Evolutionary conservation across 805 yeast species (phyloP).

Genomic region (Komagataella populi): DNA sequence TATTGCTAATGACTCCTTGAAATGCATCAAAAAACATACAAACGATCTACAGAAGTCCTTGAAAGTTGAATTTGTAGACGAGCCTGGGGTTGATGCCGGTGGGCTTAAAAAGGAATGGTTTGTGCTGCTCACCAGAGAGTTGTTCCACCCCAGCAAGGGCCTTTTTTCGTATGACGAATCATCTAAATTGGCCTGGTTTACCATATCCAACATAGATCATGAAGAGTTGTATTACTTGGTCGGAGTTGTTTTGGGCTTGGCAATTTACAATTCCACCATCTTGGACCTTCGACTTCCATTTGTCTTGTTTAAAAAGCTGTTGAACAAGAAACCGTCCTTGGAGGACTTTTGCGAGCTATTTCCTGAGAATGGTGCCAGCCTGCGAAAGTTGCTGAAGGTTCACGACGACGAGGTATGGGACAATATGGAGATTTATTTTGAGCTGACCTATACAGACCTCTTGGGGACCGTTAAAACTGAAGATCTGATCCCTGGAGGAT

Average conservation of each 20-base stretch:
- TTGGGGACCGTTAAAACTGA: conserved; percentile 27
- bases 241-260: conserved; percentile 82
- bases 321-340: conserved; percentile 38
- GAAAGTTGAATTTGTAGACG: conserved; percentile 69
- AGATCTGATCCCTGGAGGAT: conserved; percentile 50
- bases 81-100: conserved; percentile 93
- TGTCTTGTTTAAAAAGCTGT: conserved; percentile 62
- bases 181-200: conserved; percentile 69
- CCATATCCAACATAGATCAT: conserved; percentile 28
- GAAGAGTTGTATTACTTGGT: conserved; percentile 56
- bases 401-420: conserved; percentile 30
- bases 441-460: conserved; percentile 38
- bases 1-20: conserved; percentile 64
- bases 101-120: conserved; percentile 95
- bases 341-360: conserved; percentile 56
- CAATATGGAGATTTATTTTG: conserved; percentile 44
- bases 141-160: conserved; percentile 58
- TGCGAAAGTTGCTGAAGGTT: conserved; percentile 31
- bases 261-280: conserved; percentile 82
- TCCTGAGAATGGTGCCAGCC: conserved; percentile 50
- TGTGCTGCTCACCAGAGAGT: conserved; percentile 49
- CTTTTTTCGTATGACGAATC: conserved; percentile 56
- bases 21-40: conserved; percentile 39
- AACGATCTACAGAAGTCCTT: conserved; percentile 60
- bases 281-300: conserved; percentile 68